A percentile compares a stretch with the other conserved stretches of the same genome.
Conservation (phyloP, 257 asterid species). For the Cordia subcordata region DNA sequence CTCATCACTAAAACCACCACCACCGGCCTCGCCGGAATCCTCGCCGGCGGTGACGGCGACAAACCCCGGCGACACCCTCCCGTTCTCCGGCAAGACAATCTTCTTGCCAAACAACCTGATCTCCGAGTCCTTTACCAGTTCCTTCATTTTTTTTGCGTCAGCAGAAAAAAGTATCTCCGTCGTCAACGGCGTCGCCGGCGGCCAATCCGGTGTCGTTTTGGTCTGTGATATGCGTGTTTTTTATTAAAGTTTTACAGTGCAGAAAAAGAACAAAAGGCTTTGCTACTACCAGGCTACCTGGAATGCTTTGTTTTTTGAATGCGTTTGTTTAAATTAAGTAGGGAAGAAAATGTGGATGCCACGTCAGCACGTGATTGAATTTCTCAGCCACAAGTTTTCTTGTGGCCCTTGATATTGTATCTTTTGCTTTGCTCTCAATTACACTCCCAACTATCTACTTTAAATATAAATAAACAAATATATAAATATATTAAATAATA, state of each 20-base stretch:
- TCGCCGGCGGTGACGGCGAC: slow-evolving; percentile 7
- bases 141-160: slow-evolving; percentile 11
- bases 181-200: not conserved
- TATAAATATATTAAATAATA: no score
- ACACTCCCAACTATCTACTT: not conserved
- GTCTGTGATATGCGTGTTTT: not conserved
- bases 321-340: slow-evolving; percentile 20
- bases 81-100: slow-evolving; percentile 55
- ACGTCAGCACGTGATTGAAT: slow-evolving; percentile 37
- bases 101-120: slow-evolving; percentile 67
- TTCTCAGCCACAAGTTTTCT: slow-evolving; percentile 66
- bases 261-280: slow-evolving; percentile 20
- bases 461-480: no score
- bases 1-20: slow-evolving; percentile 15
- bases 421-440: slow-evolving; percentile 9
- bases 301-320: slow-evolving; percentile 35
- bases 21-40: slow-evolving; percentile 22
- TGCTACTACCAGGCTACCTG: slow-evolving; percentile 55
- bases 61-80: slow-evolving; percentile 6
- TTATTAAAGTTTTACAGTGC: slow-evolving; percentile 4
- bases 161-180: not conserved
- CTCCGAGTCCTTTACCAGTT: slow-evolving; percentile 45
- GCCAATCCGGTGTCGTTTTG: not conserved
- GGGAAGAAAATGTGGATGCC: slow-evolving; percentile 47
- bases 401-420: slow-evolving; percentile 34